Conservation (phyloP, 169 alveolate species). For the Eimeria necatrix region DNA sequence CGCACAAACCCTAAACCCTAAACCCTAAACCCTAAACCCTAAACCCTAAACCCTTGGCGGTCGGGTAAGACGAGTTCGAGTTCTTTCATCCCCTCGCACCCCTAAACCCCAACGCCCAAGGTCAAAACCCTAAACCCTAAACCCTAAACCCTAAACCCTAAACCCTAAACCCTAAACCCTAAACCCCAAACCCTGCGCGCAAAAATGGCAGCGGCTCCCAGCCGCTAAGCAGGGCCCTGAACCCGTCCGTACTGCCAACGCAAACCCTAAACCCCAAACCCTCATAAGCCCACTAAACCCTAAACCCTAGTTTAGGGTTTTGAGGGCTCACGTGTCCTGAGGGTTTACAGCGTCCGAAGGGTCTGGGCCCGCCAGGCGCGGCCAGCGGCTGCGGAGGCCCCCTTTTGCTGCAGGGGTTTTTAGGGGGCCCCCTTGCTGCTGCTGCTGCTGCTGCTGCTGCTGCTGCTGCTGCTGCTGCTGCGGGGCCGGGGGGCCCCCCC, state of each 20-base stretch:
- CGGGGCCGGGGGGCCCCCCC: constrained; percentile 18
- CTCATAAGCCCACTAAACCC: background rate
- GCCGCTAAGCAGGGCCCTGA: background rate
- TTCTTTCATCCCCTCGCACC: too few species aligned
- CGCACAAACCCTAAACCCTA: background rate
- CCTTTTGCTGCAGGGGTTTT: background rate
- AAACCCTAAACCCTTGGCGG: constrained; percentile 24
- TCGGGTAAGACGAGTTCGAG: background rate
- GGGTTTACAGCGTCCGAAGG: background rate
- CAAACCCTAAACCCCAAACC: background rate
- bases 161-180: constrained; percentile 41
- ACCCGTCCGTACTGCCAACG: background rate
- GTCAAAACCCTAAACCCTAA: too few species aligned
- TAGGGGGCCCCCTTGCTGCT: background rate
- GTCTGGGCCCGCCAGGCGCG: background rate
- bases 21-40: too few species aligned
- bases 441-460: background rate
- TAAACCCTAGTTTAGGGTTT: too few species aligned
- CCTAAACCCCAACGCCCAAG: too few species aligned
- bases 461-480: too few species aligned
- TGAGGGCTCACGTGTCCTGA: constrained; percentile 9
- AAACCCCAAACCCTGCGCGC: background rate
- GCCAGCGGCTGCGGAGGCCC: background rate
- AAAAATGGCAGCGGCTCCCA: background rate
- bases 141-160: too few species aligned